Conservation (phyloP, 73 alveolate species). For the Paramecium biaurelia region DNA sequence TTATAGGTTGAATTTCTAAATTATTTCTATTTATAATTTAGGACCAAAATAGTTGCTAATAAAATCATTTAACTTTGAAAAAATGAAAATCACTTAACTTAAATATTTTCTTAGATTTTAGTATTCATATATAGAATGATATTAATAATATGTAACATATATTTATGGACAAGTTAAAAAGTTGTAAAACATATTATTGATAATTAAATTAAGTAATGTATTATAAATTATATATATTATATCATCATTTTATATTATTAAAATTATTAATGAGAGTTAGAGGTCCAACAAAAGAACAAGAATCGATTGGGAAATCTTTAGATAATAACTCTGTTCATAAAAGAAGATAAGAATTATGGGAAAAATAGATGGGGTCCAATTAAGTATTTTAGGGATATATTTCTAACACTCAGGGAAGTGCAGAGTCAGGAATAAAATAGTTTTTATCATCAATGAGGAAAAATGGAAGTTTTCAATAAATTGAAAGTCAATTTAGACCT, state of each 20-base stretch:
- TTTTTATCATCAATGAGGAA: slow-evolving; percentile 29
- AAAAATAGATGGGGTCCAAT: not conserved
- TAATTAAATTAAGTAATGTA: not conserved
- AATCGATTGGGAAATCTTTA: not conserved
- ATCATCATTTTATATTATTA: not conserved
- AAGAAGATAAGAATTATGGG: not conserved
- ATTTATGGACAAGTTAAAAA: not conserved
- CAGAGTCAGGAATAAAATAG: slow-evolving; percentile 27
- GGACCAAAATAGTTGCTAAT: not conserved
- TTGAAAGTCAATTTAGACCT: not conserved
- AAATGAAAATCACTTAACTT: not conserved
- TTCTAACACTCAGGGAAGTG: not conserved
- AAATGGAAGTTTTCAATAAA: slow-evolving; percentile 35
- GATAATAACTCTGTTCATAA: not conserved
- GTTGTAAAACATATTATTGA: not conserved
- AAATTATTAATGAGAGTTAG: not conserved
- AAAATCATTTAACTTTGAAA: too few relatives aligned
- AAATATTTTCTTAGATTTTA: too few relatives aligned
- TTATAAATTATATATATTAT: not conserved
- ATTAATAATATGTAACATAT: not conserved
- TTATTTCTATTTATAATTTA: too few relatives aligned
- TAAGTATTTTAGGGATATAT: not conserved
- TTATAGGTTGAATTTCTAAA: not conserved
- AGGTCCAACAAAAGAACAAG: not conserved
- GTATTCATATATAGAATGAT: too few relatives aligned